Conservation (phyloP, 2,329 filamentous ascomycete genomes). For the Ophiostoma piceae region DNA sequence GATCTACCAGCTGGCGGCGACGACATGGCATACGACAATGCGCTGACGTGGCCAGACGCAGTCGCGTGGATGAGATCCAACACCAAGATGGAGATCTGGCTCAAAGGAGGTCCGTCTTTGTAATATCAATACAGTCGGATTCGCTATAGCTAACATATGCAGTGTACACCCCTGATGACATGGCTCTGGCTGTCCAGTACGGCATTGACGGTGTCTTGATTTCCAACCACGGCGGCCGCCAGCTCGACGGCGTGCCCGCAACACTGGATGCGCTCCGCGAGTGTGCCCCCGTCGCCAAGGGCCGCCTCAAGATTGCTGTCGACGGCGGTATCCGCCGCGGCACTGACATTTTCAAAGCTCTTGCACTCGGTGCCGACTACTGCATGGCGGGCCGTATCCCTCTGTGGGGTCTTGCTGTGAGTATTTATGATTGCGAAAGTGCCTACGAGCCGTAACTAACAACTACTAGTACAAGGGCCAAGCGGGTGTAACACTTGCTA, state of each 20-base stretch:
- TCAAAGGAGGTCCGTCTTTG: constrained; percentile 31
- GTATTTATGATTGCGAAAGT: neutral
- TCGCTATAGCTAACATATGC: neutral
- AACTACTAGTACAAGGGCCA: constrained; percentile 18
- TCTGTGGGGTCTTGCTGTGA: constrained; percentile 43
- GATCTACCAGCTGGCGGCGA: neutral
- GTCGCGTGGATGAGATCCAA: constrained; percentile 19
- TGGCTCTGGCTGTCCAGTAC: constrained; percentile 15
- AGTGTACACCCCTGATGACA: constrained; percentile 35
- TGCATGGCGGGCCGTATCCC: constrained; percentile 44
- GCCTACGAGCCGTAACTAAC: neutral
- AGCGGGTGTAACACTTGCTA: constrained; percentile 18
- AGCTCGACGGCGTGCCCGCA: constrained; percentile 43
- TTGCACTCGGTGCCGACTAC: constrained; percentile 47
- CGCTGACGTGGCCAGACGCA: constrained; percentile 16
- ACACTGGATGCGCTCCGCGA: constrained; percentile 41
- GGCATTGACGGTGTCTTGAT: constrained; percentile 36
- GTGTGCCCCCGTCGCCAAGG: constrained; percentile 44
- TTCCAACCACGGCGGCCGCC: constrained; percentile 45
- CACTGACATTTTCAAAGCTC: constrained; percentile 50
- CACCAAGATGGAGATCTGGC: constrained; percentile 22
- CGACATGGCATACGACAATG: constrained; percentile 12
- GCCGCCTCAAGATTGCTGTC: constrained; percentile 41
- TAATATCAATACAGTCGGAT: neutral
- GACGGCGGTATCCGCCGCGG: constrained; percentile 48